Base-by-base conservation (phyloP, 345 rosid species). In the Schrenkiella parvula region DNA sequence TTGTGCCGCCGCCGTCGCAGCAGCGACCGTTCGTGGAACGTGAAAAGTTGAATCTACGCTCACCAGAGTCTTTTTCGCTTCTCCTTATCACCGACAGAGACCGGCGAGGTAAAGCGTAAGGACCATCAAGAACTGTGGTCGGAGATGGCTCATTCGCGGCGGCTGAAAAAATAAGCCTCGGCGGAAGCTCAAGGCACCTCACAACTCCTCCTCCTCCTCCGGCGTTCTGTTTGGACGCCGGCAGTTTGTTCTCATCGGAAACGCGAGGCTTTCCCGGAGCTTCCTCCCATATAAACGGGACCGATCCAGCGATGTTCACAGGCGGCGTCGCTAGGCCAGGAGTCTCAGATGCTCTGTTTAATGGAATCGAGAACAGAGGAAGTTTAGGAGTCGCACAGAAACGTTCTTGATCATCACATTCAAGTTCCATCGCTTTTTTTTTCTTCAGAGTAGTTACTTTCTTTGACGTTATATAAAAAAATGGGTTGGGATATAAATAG, bases 271-370 rank as follows among this genome's bases (percentile, higher is more conserved):
- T 86, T 11, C 98, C 97, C 0, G 96, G 98, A 12, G 83, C 95
- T 76, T 90, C 97, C 72, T 91, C 98, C 97, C 98, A 93, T 73
- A 77, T 65, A 75, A 93, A 93, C 0, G 97, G 98, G 6, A 93
- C 74, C 6, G 97, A 81, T n/a, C 80, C 93, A 4, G 62, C 64
- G 11, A 80, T 25, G 64, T 82, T 76, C 51, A 88, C 61, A 22
- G 97, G 95, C 3, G 97, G 88, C 0, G 98, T 85, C 6, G 54
- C 37, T 73, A 64, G 41, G 10, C 85, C 87, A 1, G 86, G 74
- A 3, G 81, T 43, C 53, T 84, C 79, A 23, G 5, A 57, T 8
- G 66, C n/a, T 21, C 54, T 42, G 2, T 22, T 67, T 1, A 75
- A 3, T 3, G 92, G 88, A 44, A 84, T 71, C 2, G 89, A 76